phyloP scores from a whole-genome alignment of 768 basidiomycete genomes.

The Pisolithus orientalis region DNA sequence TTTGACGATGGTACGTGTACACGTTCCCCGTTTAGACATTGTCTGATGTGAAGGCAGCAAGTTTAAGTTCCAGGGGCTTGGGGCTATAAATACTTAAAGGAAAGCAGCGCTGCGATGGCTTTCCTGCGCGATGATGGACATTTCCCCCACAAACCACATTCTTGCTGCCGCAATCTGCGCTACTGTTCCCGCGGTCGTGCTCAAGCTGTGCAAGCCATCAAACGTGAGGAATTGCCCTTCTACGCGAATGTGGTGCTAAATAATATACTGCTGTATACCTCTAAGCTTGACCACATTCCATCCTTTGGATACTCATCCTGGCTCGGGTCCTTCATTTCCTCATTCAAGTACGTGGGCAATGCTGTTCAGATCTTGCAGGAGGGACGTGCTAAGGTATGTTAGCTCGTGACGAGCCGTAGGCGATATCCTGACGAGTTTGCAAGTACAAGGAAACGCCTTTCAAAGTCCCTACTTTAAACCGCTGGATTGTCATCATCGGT shows the following conservation, averaged over 20 bases:
- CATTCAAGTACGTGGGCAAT: slow-evolving; percentile 12
- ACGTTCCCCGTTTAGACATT: too few species aligned
- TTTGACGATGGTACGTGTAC: too few species aligned
- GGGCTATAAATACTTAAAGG: too few species aligned
- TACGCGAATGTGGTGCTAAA: background rate
- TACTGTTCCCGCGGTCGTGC: background rate
- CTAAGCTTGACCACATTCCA: slow-evolving; percentile 15
- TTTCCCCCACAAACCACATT: background rate
- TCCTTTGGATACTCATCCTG: slow-evolving; percentile 20
- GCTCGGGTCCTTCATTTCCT: slow-evolving; percentile 21
- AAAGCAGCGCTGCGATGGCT: too few species aligned
- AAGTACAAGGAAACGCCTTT: slow-evolving; percentile 26
- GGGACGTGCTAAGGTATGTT: slow-evolving; percentile 25
- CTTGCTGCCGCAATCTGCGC: background rate
- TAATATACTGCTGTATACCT: too few species aligned
- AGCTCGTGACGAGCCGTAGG: background rate
- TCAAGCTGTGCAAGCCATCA: background rate
- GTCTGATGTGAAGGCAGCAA: too few species aligned
- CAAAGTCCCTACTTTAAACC: slow-evolving; percentile 20
- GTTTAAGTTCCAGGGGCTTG: too few species aligned
- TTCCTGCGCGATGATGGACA: too few species aligned
- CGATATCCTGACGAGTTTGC: background rate
- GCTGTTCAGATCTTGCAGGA: slow-evolving; percentile 20
- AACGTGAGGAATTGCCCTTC: background rate
- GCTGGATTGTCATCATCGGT: slow-evolving; percentile 38